These are phyloP conservation scores for Rhizopogon vinicolor DNA, from an alignment of 768 basidiomycete genomes.

Conservation along the genomic window DNA sequence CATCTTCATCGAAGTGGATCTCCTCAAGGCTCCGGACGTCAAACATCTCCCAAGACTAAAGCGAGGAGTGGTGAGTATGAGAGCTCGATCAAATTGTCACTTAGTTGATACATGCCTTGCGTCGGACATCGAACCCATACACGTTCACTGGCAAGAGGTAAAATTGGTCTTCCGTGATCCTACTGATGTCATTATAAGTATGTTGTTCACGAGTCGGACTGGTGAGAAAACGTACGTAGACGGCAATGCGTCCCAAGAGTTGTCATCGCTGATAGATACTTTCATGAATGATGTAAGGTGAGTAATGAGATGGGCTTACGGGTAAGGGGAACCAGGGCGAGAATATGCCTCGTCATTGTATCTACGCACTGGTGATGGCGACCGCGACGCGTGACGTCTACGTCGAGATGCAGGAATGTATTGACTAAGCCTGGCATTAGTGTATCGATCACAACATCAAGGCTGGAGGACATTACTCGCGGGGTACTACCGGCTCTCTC, in stretches of 20 bases:
- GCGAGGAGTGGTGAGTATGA: not conserved
- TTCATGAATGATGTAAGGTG: not conserved
- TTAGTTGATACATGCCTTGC: conserved; percentile 31
- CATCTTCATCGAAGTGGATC: conserved; percentile 54
- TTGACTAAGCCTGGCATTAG: not conserved
- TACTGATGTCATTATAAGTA: conserved; percentile 13
- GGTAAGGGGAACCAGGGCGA: not conserved
- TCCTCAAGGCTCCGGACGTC: conserved; percentile 48
- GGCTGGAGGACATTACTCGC: not conserved
- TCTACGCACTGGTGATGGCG: not conserved
- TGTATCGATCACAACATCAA: not conserved
- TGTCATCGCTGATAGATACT: not conserved
- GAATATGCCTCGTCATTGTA: rapidly evolving
- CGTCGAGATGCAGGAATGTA: too few relatives aligned
- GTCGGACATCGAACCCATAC: conserved; percentile 57
- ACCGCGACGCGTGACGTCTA: not conserved
- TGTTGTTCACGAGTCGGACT: not conserved
- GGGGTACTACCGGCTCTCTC: not conserved
- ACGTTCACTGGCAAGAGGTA: conserved; percentile 52
- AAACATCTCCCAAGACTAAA: conserved; percentile 47
- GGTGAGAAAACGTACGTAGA: not conserved
- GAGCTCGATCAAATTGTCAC: not conserved
- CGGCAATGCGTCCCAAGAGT: not conserved
- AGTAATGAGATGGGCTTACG: not conserved
- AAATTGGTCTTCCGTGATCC: conserved; percentile 48